A percentile compares a stretch with the other conserved stretches of the same genome.
Conservation (phyloP, 306 rosid genomes). For the Pterocarpus macrocarpus region DNA sequence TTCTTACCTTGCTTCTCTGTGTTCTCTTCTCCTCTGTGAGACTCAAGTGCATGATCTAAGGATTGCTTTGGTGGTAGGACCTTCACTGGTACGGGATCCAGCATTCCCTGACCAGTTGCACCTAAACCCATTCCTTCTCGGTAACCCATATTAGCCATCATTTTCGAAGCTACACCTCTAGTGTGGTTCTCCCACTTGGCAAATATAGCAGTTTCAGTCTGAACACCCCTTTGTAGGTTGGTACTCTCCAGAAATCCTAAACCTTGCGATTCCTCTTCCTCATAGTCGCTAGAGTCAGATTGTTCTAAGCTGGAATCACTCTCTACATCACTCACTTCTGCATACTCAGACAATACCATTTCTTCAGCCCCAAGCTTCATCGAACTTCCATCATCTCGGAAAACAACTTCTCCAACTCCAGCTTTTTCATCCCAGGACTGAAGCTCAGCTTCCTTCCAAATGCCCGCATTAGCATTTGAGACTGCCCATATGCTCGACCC, state of each 20-base stretch:
- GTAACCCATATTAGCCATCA: constrained; percentile 98
- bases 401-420: constrained; percentile 81
- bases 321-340: constrained; percentile 64
- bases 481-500: constrained; percentile 88
- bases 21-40: constrained; percentile 57
- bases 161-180: constrained; percentile 92
- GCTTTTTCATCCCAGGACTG: constrained; percentile 81
- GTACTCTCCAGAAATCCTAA: constrained; percentile 85
- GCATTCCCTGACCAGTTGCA: constrained; percentile 86
- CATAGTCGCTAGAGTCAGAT: constrained; percentile 74
- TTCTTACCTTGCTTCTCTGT: constrained; percentile 62
- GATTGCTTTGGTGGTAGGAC: constrained; percentile 92
- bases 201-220: constrained; percentile 83
- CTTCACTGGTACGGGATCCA: constrained; percentile 77
- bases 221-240: constrained; percentile 75
- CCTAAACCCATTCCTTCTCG: constrained; percentile 94
- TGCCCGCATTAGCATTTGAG: constrained; percentile 63
- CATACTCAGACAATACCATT: constrained; percentile 72
- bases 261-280: constrained; percentile 71
- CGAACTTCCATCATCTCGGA: constrained; percentile 83
- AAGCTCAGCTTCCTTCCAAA: constrained; percentile 95
- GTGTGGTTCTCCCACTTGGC: constrained; percentile 99
- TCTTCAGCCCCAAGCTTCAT: constrained; percentile 71
- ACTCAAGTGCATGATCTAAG: constrained; percentile 80
- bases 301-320: constrained; percentile 67